phyloP scores from a whole-genome alignment of 73 alveolate genomes.

The Breviolum minutum region DNA sequence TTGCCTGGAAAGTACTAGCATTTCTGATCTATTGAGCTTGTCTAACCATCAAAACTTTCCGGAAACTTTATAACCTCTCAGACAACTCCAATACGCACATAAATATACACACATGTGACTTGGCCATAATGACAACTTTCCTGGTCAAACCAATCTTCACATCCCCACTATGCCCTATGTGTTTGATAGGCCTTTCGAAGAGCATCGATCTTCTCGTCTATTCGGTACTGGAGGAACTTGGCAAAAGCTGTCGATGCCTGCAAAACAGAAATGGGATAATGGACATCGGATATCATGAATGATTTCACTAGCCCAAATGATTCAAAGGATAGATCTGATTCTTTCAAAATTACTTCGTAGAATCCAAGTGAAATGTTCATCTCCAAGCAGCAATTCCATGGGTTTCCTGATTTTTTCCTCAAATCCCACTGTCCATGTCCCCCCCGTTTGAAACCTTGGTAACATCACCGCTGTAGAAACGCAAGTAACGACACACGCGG shows the following conservation, averaged over 20 bases:
- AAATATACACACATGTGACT: no score
- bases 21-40: no score
- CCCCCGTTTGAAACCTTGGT: not conserved
- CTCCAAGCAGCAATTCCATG: no score
- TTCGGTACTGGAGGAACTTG: constrained; percentile 49
- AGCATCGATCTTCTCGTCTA: constrained; percentile 53
- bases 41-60: no score
- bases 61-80: no score
- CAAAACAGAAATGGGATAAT: not conserved
- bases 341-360: not conserved
- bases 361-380: no score
- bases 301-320: not conserved
- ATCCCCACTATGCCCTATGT: not conserved
- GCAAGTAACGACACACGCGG: constrained; percentile 87
- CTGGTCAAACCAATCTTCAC: no score
- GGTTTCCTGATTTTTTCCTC: not conserved
- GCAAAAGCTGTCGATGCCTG: constrained; percentile 41
- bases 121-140: no score
- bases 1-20: no score
- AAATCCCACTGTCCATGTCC: not conserved
- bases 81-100: no score
- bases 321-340: not conserved
- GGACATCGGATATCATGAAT: not conserved
- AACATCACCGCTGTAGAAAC: constrained; percentile 70
- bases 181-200: constrained; percentile 16